Percentiles rank a stretch among this genome's conserved stretches.
Evolutionary conservation across 2,329 filamentous ascomycete genomes (phyloP).

Genomic region (Calonectria leucothoes): DNA sequence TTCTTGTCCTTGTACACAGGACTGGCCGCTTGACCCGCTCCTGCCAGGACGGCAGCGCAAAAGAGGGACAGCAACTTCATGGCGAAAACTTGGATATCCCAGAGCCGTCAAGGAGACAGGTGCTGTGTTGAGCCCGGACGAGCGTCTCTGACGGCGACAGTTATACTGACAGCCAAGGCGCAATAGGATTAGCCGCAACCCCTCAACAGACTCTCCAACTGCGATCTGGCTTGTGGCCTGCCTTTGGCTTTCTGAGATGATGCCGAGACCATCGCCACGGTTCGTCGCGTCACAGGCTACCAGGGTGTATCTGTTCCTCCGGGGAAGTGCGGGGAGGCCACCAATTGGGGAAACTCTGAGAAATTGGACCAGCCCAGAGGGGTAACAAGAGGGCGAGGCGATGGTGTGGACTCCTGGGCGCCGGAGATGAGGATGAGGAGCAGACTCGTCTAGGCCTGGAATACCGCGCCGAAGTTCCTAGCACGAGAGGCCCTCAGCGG

Average conservation of each 20-base stretch:
- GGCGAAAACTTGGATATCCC: conserved; percentile 17
- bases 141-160: neutral
- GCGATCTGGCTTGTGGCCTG: conserved; percentile 13
- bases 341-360: conserved; percentile 25
- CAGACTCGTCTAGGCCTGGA: conserved; percentile 21
- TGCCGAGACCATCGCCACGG: conserved; percentile 31
- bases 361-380: conserved; percentile 27
- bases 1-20: conserved; percentile 72
- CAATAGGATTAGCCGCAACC: conserved; percentile 35
- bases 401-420: conserved; percentile 26
- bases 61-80: conserved; percentile 46
- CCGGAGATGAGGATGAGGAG: conserved; percentile 28
- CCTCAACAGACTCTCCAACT: conserved; percentile 18
- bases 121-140: neutral
- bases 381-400: conserved; percentile 20
- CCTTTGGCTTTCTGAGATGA: conserved; percentile 25
- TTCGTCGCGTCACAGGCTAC: conserved; percentile 21
- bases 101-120: conserved; percentile 18
- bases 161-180: conserved; percentile 7
- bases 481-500: conserved; percentile 19
- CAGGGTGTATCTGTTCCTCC: conserved; percentile 27
- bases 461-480: conserved; percentile 40
- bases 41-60: conserved; percentile 38
- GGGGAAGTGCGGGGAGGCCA: conserved; percentile 37
- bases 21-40: conserved; percentile 38